Percentiles rank a stretch among this genome's conserved stretches.
Evolutionary conservation across 192 early-diverging fungal species (phyloP).

Genomic region (Linnemannia elongata): DNA sequence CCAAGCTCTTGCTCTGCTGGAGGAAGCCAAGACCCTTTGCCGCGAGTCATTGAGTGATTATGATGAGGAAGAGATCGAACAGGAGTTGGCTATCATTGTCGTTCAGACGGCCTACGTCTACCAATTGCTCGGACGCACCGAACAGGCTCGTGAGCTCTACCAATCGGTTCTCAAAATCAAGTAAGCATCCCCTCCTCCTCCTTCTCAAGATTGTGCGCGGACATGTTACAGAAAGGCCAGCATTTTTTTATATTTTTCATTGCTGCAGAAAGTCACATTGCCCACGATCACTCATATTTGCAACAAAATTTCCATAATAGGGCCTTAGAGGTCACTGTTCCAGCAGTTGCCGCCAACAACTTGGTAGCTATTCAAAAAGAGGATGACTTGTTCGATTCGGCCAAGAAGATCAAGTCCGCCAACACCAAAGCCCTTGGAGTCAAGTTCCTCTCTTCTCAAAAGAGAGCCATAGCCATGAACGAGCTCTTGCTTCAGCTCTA

Average conservation of each 20-base stretch:
- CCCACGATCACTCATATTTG: not conserved
- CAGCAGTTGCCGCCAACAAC: conserved; percentile 80
- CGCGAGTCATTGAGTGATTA: conserved; percentile 66
- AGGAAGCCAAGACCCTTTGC: conserved; percentile 67
- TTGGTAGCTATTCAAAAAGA: conserved; percentile 69
- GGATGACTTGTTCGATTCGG: conserved; percentile 70
- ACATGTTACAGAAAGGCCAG: too few relatives aligned
- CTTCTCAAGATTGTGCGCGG: not conserved
- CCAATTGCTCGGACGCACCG: conserved; percentile 68
- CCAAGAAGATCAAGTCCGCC: conserved; percentile 68
- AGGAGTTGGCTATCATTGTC: conserved; percentile 72
- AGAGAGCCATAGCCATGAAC: conserved; percentile 73
- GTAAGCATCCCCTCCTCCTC: conserved; percentile 39
- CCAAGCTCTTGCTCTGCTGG: conserved; percentile 66
- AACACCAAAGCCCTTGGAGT: conserved; percentile 67
- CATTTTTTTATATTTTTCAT: not conserved
- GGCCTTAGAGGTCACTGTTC: conserved; percentile 66
- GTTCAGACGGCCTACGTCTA: conserved; percentile 78
- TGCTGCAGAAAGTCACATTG: not conserved
- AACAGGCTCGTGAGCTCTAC: conserved; percentile 72
- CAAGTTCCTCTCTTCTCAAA: conserved; percentile 71
- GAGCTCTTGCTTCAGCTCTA: conserved; percentile 70
- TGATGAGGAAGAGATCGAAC: conserved; percentile 73
- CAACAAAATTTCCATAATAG: conserved; percentile 34
- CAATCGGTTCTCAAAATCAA: conserved; percentile 67